Percentiles rank a stretch among this genome's conserved stretches.
phyloP scores from a whole-genome alignment of 225 moss, liverwort and hornwort genomes.

The Polytrichum commune region DNA sequence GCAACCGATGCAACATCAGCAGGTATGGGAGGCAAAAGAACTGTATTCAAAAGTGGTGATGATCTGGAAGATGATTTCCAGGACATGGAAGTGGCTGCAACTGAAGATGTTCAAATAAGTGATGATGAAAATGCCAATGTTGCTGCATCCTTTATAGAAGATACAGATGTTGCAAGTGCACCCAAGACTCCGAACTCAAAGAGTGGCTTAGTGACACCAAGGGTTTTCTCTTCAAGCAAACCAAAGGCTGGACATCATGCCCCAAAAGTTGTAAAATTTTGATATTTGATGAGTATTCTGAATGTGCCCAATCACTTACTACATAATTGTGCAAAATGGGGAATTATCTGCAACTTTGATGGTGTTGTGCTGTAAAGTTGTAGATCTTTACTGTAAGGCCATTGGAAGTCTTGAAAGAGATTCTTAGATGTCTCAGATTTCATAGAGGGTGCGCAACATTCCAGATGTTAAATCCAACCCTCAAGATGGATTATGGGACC shows the following conservation, averaged over 20 bases:
- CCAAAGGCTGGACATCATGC: slow-evolving; percentile 16
- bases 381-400: too few species aligned
- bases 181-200: slow-evolving; percentile 19
- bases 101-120: slow-evolving; percentile 19
- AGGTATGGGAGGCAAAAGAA: slow-evolving; percentile 52
- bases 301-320: too few species aligned
- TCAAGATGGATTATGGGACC: too few species aligned
- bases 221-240: slow-evolving; percentile 23
- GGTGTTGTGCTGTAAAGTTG: too few species aligned
- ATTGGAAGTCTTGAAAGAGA: too few species aligned
- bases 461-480: too few species aligned
- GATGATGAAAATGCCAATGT: slow-evolving; percentile 27
- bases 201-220: slow-evolving; percentile 15
- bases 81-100: slow-evolving; percentile 24
- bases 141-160: background rate
- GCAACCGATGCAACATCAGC: slow-evolving; percentile 43
- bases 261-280: slow-evolving; percentile 62
- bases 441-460: too few species aligned
- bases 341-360: too few species aligned
- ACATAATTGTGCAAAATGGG: too few species aligned
- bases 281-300: slow-evolving; percentile 6
- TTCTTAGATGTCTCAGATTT: too few species aligned
- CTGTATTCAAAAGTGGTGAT: slow-evolving; percentile 61
- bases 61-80: slow-evolving; percentile 67
- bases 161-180: slow-evolving; percentile 15